These are phyloP conservation scores for Neurospora sp. DNA, from an alignment of 495 filamentous ascomycete species.

Conservation along the genomic window DNA sequence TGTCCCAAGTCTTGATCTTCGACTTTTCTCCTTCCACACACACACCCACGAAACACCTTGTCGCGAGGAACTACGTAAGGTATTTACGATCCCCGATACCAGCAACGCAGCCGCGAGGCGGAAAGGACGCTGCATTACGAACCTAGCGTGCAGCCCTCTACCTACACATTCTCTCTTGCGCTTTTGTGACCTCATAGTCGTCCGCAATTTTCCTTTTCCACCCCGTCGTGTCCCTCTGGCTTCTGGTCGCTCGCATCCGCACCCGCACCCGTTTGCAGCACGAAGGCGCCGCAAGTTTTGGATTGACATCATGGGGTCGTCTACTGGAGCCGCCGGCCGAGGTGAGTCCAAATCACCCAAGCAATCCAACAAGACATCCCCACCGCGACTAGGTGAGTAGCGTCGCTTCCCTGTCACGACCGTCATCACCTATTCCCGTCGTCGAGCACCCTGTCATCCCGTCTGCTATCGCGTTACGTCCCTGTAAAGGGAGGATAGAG, in stretches of 20 bases:
- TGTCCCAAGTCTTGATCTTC: slow-evolving; percentile 20
- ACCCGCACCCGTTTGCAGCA: slow-evolving; percentile 11
- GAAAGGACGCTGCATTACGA: slow-evolving; percentile 15
- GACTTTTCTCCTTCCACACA: slow-evolving; percentile 13
- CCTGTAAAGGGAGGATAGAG: neutral
- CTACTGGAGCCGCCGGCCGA: slow-evolving; percentile 22
- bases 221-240: neutral
- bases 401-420: slow-evolving; percentile 4
- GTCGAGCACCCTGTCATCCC: neutral
- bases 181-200: slow-evolving; percentile 25
- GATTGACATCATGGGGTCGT: slow-evolving; percentile 34
- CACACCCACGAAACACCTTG: slow-evolving; percentile 8
- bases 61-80: slow-evolving; percentile 18
- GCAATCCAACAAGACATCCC: slow-evolving; percentile 22
- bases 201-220: slow-evolving; percentile 7
- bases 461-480: neutral
- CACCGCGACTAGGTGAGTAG: slow-evolving; percentile 25
- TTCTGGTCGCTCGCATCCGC: neutral
- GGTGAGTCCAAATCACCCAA: slow-evolving; percentile 29
- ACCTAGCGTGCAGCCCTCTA: slow-evolving; percentile 12
- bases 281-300: slow-evolving; percentile 21
- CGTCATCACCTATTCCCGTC: neutral
- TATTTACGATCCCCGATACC: slow-evolving; percentile 11
- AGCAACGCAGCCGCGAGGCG: slow-evolving; percentile 7
- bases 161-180: slow-evolving; percentile 16